Base-by-base conservation (phyloP, 176 grass and related monocot genomes). In the Juncus effusus region DNA sequence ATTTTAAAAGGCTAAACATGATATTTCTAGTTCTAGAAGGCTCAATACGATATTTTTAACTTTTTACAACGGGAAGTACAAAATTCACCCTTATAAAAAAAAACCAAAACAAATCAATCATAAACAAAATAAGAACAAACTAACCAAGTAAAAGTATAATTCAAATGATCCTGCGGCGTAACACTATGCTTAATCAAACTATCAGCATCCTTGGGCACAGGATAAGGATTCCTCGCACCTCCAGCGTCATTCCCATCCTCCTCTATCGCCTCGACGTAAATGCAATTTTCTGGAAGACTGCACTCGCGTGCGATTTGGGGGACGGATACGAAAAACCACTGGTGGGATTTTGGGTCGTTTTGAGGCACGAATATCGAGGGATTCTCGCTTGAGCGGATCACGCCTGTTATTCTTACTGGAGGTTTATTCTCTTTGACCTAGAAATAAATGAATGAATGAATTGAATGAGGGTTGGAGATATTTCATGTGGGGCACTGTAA, bases 321-420 rank as follows among this genome's bases (percentile, higher is more conserved):
- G 74, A 93, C 67, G 82, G 92, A 80, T 61, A 99, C 78, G 50
- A 83, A 99, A 86, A 99, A 99, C 94, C 94, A 99, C 75, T 99
- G 94, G 44, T 85, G 80, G 65, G 40, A 73, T 51, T 57, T 81
- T 35, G 94, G 85, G 56, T 99, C 94, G 68, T 99, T 99, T 45
- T 80, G 76, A 42, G 94, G 94, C 71, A 93, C 94, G 86, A 89
- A 99, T 84, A 99, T 90, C 45, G 75, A 86, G 37, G 94, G 94
- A 12, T 99, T 89, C 76, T 99, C 94, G 78, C 94, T 89, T 80
- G 88, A 85, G 79, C 94, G 74, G 60, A 93, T 84, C 47, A 99
- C 88, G 64, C 88, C 94, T 56, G 72, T 68, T 76, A 90, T 80
- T 80, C 69, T 84, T 76, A 86, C 78, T 40, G 64, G 63, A 80